Evolutionary conservation across 2,329 filamentous ascomycete species (phyloP).

Genomic region (Epichloe glyceriae): DNA sequence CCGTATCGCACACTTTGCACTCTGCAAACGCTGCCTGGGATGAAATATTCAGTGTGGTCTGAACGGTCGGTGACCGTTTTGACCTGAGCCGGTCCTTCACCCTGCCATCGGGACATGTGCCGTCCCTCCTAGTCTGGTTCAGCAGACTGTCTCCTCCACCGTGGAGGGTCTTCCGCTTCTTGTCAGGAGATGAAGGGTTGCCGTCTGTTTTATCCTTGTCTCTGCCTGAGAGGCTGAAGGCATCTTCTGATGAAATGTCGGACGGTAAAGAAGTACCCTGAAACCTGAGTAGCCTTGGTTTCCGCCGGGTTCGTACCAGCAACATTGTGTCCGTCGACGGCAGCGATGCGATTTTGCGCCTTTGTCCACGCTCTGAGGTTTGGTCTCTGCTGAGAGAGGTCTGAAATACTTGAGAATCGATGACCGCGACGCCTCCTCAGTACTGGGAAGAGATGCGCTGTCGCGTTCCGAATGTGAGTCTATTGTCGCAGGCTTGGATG

Average conservation of each 20-base stretch:
- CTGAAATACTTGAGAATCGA: conserved; percentile 31
- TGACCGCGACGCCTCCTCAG: conserved; percentile 7
- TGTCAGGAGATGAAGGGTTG: background rate
- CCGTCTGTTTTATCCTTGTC: background rate
- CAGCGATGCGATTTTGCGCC: conserved; percentile 6
- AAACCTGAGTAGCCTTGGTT: conserved; percentile 18
- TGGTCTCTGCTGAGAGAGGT: conserved; percentile 12
- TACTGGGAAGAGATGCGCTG: background rate
- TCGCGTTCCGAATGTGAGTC: background rate
- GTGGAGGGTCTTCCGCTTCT: background rate
- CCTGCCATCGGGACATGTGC: background rate
- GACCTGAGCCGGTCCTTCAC: background rate
- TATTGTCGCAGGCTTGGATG: background rate
- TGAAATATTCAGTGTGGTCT: conserved; percentile 32
- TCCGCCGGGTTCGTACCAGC: conserved; percentile 8
- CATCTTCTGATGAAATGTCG: conserved; percentile 4
- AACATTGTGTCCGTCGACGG: conserved; percentile 7
- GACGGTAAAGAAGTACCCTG: conserved; percentile 10
- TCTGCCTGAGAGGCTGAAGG: background rate
- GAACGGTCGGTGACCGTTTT: conserved; percentile 15
- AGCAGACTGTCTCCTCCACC: background rate
- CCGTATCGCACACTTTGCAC: conserved; percentile 28
- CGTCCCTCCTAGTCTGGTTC: background rate
- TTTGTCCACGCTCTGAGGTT: conserved; percentile 1
- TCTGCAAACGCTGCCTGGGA: conserved; percentile 28